These are phyloP conservation scores for Penicillium sp. DNA, from an alignment of 2,329 filamentous ascomycete genomes.

Conservation along the genomic window DNA sequence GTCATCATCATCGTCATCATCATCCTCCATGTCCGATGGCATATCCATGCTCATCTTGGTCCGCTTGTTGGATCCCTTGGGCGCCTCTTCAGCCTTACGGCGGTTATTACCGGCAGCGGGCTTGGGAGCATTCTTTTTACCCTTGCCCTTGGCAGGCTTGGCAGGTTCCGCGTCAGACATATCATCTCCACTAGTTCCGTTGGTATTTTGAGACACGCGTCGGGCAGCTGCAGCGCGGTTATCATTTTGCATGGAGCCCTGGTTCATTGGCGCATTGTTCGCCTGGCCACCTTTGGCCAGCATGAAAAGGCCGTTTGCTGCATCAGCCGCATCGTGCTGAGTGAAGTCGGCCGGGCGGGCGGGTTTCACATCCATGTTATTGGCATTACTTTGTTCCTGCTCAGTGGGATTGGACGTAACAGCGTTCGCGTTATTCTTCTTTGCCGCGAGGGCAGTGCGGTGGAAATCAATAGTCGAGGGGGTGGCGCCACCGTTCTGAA, in stretches of 20 bases:
- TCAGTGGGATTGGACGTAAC: constrained; percentile 46
- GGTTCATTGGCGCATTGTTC: constrained; percentile 56
- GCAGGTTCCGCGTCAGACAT: constrained; percentile 69
- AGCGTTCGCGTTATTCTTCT: constrained; percentile 53
- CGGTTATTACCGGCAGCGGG: constrained; percentile 61
- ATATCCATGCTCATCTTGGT: constrained; percentile 59
- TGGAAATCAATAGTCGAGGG: constrained; percentile 93
- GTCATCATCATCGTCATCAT: constrained; percentile 47
- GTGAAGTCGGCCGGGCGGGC: constrained; percentile 65
- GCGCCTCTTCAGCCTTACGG: constrained; percentile 75
- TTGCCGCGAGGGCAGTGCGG: constrained; percentile 81
- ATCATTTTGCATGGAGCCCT: constrained; percentile 40
- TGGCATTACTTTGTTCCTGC: constrained; percentile 38
- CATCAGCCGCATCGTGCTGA: constrained; percentile 87
- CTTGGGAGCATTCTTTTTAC: constrained; percentile 64
- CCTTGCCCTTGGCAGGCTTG: constrained; percentile 68
- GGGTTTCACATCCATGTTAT: constrained; percentile 46
- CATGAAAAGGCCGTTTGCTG: constrained; percentile 90
- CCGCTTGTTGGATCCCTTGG: constrained; percentile 74
- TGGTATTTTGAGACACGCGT: constrained; percentile 44
- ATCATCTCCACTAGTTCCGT: constrained; percentile 61
- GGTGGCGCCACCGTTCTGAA: constrained; percentile 80
- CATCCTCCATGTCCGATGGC: constrained; percentile 50
- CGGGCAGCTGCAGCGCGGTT: constrained; percentile 42
- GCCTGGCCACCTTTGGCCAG: constrained; percentile 68